Conservation (phyloP, 179 eudicot species). For the Patellifolia procumbens region DNA sequence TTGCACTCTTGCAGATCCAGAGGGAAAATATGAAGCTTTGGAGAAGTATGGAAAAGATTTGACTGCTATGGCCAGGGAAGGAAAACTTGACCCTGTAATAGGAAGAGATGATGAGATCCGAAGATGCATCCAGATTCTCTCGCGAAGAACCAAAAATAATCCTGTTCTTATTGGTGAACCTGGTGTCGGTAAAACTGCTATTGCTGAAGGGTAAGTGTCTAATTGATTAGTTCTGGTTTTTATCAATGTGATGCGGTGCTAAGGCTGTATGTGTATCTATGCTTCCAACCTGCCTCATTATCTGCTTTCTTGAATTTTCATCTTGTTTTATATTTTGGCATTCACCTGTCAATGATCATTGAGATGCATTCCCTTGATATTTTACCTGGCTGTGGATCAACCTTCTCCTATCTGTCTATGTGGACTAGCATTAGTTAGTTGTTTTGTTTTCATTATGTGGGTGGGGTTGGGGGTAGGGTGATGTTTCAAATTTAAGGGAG, state of each 20-base stretch:
- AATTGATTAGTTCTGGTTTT: background rate
- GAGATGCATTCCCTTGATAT: background rate
- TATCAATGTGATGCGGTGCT: background rate
- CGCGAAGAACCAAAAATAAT: conserved; percentile 92
- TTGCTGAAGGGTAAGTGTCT: conserved; percentile 81
- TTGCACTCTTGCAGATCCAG: conserved; percentile 60
- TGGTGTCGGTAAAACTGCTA: conserved; percentile 97
- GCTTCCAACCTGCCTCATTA: background rate
- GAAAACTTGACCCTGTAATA: conserved; percentile 95
- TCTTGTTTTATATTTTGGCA: background rate
- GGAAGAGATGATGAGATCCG: conserved; percentile 99
- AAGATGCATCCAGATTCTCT: conserved; percentile 91
- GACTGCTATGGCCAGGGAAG: conserved; percentile 86
- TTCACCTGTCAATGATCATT: too few species aligned
- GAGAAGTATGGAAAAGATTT: conserved; percentile 94
- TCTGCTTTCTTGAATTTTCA: background rate
- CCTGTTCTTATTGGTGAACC: too few species aligned
- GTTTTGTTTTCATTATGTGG: background rate
- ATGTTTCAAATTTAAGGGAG: background rate
- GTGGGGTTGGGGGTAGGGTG: background rate
- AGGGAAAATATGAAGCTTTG: conserved; percentile 91
- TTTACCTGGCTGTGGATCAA: background rate
- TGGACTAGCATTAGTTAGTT: background rate
- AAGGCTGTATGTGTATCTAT: background rate
- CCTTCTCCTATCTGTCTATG: background rate